These are phyloP conservation scores for Pholiota molesta DNA, from an alignment of 768 basidiomycete genomes.

Conservation along the genomic window DNA sequence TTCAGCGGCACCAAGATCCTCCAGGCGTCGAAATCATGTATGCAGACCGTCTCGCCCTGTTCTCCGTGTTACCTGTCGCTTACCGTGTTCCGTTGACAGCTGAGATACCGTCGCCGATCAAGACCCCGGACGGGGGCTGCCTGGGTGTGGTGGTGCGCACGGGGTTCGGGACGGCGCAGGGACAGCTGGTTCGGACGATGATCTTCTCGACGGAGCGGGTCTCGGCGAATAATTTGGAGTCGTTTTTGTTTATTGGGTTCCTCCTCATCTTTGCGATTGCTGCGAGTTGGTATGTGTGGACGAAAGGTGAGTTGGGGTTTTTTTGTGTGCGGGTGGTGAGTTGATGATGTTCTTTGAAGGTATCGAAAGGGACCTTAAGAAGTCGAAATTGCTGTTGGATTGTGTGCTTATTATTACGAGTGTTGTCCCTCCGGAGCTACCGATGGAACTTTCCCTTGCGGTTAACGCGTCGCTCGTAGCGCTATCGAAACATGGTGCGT, in stretches of 20 bases:
- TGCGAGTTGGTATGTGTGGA: conserved; percentile 98
- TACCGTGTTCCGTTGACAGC: conserved; percentile 21
- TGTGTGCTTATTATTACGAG: conserved; percentile 97
- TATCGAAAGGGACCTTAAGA: conserved; percentile 90
- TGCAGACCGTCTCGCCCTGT: too few relatives aligned
- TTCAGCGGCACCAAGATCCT: conserved; percentile 98
- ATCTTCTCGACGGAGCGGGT: conserved; percentile 98
- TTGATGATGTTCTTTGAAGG: conserved; percentile 45
- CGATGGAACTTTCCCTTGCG: conserved; percentile 96
- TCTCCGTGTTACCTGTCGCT: too few relatives aligned
- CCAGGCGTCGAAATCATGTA: conserved; percentile 69
- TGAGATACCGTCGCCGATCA: conserved; percentile 46
- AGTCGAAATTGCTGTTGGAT: conserved; percentile 92
- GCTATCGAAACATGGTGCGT: conserved; percentile 85
- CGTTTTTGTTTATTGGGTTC: conserved; percentile 98
- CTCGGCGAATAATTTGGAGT: conserved; percentile 94
- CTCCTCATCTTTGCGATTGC: conserved; percentile 96
- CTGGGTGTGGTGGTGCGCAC: conserved; percentile 92
- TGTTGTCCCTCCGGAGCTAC: conserved; percentile 96
- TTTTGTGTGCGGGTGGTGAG: background rate
- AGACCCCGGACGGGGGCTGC: conserved; percentile 91
- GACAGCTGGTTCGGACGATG: conserved; percentile 97
- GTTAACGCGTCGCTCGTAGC: conserved; percentile 96
- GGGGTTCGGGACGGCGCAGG: conserved; percentile 97
- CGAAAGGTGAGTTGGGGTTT: conserved; percentile 63